Conservation (phyloP, 257 asterid genomes). For the Przewalskia tangutica region DNA sequence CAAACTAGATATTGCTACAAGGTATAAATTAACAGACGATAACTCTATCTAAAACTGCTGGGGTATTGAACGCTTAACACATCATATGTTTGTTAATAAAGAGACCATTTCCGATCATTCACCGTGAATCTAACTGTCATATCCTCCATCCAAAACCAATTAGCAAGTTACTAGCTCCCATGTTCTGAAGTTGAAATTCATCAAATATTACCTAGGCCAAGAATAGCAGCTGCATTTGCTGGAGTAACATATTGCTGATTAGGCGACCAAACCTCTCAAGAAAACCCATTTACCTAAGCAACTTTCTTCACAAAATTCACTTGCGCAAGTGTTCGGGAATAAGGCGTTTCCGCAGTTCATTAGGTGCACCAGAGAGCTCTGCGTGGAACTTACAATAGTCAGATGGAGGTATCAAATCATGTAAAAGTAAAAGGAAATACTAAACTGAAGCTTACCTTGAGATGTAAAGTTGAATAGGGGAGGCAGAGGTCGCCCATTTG, state of each 20-base stretch:
- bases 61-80: background rate
- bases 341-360: conserved; percentile 34
- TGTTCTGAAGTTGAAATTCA: background rate
- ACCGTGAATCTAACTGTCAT: background rate
- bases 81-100: background rate
- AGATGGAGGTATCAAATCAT: background rate
- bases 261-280: background rate
- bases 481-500: conserved; percentile 64
- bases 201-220: background rate
- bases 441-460: conserved; percentile 39
- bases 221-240: background rate
- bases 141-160: background rate
- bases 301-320: conserved; percentile 3
- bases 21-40: background rate
- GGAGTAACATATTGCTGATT: background rate
- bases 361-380: conserved; percentile 39
- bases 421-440: background rate
- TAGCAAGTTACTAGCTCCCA: background rate
- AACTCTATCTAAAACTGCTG: conserved; percentile 1
- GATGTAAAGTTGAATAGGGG: conserved; percentile 72
- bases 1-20: conserved; percentile 8
- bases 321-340: conserved; percentile 23
- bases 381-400: background rate
- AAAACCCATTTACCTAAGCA: conserved; percentile 18
- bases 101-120: background rate